phyloP scores from a whole-genome alignment of 768 basidiomycete genomes.

The Glaciozyma antarctica region DNA sequence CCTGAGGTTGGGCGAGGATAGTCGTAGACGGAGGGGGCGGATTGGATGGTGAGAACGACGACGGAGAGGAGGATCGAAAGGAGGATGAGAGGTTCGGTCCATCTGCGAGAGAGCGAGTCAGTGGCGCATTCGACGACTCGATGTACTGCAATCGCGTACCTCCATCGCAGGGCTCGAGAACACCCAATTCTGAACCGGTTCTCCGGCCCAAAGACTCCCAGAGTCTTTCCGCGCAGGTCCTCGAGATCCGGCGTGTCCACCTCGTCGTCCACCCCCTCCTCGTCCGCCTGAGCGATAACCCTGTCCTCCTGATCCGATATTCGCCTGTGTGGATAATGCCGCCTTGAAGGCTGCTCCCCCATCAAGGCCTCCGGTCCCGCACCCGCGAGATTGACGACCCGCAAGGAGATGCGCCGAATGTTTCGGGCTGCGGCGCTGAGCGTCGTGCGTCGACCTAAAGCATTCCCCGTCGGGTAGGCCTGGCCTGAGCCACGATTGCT shows the following conservation, averaged over 20 bases:
- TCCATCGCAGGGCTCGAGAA: slow-evolving; percentile 58
- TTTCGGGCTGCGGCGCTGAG: slow-evolving; percentile 14
- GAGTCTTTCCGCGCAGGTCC: slow-evolving; percentile 47
- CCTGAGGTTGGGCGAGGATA: slow-evolving; percentile 43
- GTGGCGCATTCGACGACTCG: too few species aligned
- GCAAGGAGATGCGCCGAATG: slow-evolving; percentile 51
- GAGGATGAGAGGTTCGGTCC: slow-evolving; percentile 78
- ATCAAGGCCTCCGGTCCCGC: slow-evolving; percentile 7
- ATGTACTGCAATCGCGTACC: slow-evolving; percentile 47
- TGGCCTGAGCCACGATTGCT: neutral
- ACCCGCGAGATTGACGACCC: slow-evolving; percentile 71
- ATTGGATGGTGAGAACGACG: slow-evolving; percentile 69
- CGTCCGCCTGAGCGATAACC: neutral
- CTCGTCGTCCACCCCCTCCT: neutral
- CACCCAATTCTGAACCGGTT: slow-evolving; percentile 57
- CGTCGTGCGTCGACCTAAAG: slow-evolving; percentile 4
- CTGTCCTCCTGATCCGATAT: neutral
- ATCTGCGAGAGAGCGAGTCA: slow-evolving; percentile 44
- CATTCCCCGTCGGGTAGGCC: neutral
- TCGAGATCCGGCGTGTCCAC: neutral
- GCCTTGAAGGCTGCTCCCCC: neutral
- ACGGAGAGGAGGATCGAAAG: slow-evolving; percentile 75
- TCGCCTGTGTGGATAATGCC: neutral
- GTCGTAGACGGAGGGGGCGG: slow-evolving; percentile 51
- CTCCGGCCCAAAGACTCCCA: slow-evolving; percentile 64